phyloP scores from a whole-genome alignment of 345 rosid species.

The Punica granatum region DNA sequence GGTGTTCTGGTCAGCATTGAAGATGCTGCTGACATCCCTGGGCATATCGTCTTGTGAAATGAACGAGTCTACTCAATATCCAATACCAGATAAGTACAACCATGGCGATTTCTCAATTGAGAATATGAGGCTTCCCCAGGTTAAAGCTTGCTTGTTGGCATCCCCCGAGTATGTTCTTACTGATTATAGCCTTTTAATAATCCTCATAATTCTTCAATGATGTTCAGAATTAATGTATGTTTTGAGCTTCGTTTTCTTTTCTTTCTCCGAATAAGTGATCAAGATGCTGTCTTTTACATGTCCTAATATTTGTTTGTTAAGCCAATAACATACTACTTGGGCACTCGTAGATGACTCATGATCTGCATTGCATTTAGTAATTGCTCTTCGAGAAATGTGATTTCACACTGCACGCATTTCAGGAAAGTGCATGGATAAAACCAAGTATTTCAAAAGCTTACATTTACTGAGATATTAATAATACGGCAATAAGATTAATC shows the following conservation, averaged over 20 bases:
- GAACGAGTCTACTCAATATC: conserved; percentile 15
- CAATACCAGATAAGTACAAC: conserved; percentile 7
- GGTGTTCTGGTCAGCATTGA: conserved; percentile 44
- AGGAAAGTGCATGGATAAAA: too few species aligned
- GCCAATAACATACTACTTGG: not conserved
- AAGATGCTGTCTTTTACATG: not conserved
- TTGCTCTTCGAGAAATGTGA: not conserved
- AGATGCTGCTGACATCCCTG: conserved; percentile 37
- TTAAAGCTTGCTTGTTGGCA: conserved; percentile 40
- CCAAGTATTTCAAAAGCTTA: too few species aligned
- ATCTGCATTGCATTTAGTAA: not conserved
- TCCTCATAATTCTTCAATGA: not conserved
- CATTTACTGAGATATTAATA: too few species aligned
- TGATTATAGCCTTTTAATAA: not conserved
- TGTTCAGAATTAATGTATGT: not conserved
- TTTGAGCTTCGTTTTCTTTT: not conserved
- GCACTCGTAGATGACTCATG: not conserved
- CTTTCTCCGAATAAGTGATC: not conserved
- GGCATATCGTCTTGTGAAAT: conserved; percentile 38
- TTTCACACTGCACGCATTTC: not conserved
- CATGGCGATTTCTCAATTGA: conserved; percentile 1
- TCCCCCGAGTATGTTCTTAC: conserved; percentile 43
- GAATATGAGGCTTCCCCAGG: conserved; percentile 23
- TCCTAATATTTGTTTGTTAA: not conserved
- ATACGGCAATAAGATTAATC: too few species aligned